Base-by-base conservation (phyloP, 208 protist species). In the Crithidia expoeki region DNA sequence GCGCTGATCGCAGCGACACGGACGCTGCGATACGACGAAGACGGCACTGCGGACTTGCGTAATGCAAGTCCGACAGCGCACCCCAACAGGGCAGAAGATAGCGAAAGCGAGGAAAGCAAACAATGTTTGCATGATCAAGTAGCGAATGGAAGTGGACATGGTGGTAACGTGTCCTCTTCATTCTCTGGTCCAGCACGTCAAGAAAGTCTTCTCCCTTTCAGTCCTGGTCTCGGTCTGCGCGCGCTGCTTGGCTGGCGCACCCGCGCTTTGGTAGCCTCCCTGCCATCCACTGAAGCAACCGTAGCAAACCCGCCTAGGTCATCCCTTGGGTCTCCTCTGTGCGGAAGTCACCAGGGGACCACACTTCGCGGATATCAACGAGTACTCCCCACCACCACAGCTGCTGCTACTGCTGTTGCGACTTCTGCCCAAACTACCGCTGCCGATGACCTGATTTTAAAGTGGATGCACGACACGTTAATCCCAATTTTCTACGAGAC, bases 401-500 rank as follows among this genome's bases (percentile, higher is more conserved):
- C 32, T 4, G 44, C 27, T 28, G 42, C 40, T n/a, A 27, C 25
- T 55, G 25, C 32, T n/a, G 16, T 19, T 7, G 27, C 21, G 27
- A 5, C 68, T 2, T 56, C 62, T n/a, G 7, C 38, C 38, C 7
- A 7, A 7, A 14, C 28, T 4, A 23, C 44, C 44, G 21, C 47
- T 10, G 12, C 34, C 5, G 62, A 74, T 25, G 62, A 71, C 21
- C 21, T 56, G 21, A 63, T 81, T 34, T 38, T 69, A 34, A 33
- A 53, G 56, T 81, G 76, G 76, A 76, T 81, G 76, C 66, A 81
- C 56, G 63, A 81, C 32, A 57, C 40, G 16, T 30, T 81, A 7
- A 75, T 81, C 27, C 76, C 76, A 27, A 50, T 71, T 21, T 81
- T 81, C 33, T 81, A 65, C 60, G 76, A 81, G 33, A 81, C 67